Evolutionary conservation across 2,329 filamentous ascomycete genomes (phyloP).

Genomic region (Diaporthe citriasiana): DNA sequence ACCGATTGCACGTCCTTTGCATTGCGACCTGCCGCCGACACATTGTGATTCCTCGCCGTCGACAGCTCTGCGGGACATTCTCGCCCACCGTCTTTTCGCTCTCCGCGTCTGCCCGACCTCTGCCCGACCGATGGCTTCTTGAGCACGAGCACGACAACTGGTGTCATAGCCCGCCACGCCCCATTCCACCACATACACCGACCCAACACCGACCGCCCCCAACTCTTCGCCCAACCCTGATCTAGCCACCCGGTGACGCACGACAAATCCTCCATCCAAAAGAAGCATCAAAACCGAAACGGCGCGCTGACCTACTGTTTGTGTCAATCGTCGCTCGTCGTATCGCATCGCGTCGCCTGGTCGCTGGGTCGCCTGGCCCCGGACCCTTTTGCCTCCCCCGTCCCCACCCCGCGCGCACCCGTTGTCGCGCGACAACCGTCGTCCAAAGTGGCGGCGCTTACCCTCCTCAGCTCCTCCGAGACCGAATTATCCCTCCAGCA

Average conservation of each 20-base stretch:
- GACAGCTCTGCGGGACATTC: conserved; percentile 19
- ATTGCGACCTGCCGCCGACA: conserved; percentile 7
- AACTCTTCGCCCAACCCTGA: conserved; percentile 20
- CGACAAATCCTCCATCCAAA: conserved; percentile 14
- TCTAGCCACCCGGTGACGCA: conserved; percentile 35
- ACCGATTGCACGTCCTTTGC: conserved; percentile 5
- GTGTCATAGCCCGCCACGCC: conserved; percentile 36
- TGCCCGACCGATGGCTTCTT: conserved; percentile 39
- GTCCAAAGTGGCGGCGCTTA: conserved; percentile 68
- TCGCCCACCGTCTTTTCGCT: conserved; percentile 14
- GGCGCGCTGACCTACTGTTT: conserved; percentile 13
- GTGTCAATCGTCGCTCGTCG: conserved; percentile 24
- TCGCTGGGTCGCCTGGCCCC: conserved; percentile 36
- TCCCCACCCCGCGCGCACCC: conserved; percentile 51
- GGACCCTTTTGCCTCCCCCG: conserved; percentile 23
- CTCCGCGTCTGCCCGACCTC: conserved; percentile 25
- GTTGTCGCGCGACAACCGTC: conserved; percentile 49
- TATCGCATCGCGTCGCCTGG: conserved; percentile 35
- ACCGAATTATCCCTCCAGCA: conserved; percentile 72
- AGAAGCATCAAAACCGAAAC: conserved; percentile 2
- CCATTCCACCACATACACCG: conserved; percentile 21
- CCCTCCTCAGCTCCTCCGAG: conserved; percentile 66
- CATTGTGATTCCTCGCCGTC: not conserved
- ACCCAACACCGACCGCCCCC: conserved; percentile 17
- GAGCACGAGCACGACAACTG: conserved; percentile 32